phyloP scores from a whole-genome alignment of 345 rosid genomes.

The Physaria fendleri region DNA sequence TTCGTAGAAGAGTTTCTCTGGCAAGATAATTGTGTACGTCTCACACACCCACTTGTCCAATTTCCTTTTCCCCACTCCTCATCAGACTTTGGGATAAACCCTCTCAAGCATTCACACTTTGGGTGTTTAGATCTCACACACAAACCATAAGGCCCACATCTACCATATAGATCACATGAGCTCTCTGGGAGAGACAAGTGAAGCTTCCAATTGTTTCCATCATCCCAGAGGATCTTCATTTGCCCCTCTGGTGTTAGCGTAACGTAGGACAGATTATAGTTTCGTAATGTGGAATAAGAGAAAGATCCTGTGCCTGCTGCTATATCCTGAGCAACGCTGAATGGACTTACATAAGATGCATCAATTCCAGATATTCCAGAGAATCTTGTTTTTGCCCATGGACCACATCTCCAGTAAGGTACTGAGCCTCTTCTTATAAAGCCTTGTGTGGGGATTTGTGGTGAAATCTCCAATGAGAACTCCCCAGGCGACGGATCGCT shows the following conservation, averaged over 20 bases:
- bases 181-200: constrained; percentile 11
- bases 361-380: constrained; percentile 16
- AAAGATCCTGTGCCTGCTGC: constrained; percentile 16
- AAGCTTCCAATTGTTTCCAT: constrained; percentile 11
- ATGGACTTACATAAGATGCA: constrained; percentile 22
- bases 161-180: constrained; percentile 23
- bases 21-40: constrained; percentile 16
- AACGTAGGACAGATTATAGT: constrained; percentile 12
- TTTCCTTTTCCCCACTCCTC: constrained; percentile 18
- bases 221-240: constrained; percentile 15
- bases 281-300: constrained; percentile 10
- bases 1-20: constrained; percentile 3
- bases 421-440: constrained; percentile 3
- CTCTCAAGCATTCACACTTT: constrained; percentile 24
- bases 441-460: constrained; percentile 22
- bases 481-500: constrained; percentile 21
- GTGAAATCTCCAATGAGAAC: constrained; percentile 18
- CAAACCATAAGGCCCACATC: constrained; percentile 28
- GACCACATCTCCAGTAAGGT: constrained; percentile 31
- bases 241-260: constrained; percentile 20
- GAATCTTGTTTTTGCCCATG: constrained; percentile 27
- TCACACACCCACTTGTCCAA: constrained; percentile 30
- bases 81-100: constrained; percentile 23
- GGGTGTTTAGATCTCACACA: constrained; percentile 21
- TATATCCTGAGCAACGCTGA: constrained; percentile 21